Percentiles rank a stretch among this genome's conserved stretches.
Conservation (phyloP, 1,284 basidiomycete genomes). For the Exobasidium rhododendri region DNA sequence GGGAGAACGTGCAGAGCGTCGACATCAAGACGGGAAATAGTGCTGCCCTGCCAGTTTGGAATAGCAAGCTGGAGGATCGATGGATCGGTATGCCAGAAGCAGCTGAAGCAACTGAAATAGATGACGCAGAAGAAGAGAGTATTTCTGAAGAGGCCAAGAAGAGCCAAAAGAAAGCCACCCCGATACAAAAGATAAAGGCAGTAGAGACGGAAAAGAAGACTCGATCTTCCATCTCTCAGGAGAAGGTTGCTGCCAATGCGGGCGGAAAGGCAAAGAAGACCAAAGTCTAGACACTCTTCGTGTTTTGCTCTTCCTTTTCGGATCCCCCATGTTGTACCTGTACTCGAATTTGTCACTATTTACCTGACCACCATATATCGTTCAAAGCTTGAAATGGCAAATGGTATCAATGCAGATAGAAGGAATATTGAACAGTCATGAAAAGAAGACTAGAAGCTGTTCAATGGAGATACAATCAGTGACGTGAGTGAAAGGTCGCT, state of each 20-base stretch:
- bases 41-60: conserved; percentile 86
- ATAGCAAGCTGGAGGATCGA: conserved; percentile 62
- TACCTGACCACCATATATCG: too few relatives aligned
- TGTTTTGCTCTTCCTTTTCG: too few relatives aligned
- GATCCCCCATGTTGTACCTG: too few relatives aligned
- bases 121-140: background rate
- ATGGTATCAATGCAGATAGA: background rate
- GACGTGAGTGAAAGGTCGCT: too few relatives aligned
- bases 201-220: background rate
- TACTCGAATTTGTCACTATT: too few relatives aligned
- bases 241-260: background rate
- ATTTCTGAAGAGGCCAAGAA: too few relatives aligned
- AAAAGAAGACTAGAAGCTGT: background rate
- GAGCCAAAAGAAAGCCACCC: too few relatives aligned
- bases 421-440: background rate
- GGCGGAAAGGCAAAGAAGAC: background rate
- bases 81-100: conserved; percentile 19
- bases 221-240: background rate
- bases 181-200: background rate
- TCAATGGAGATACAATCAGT: too few relatives aligned
- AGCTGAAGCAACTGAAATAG: conserved; percentile 8
- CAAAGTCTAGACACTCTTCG: too few relatives aligned
- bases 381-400: too few relatives aligned
- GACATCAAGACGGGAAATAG: conserved; percentile 86
- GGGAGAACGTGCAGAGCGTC: conserved; percentile 86